Evolutionary conservation across 2,329 filamentous ascomycete species (phyloP).

Genomic region (Ambrosiella xylebori): DNA sequence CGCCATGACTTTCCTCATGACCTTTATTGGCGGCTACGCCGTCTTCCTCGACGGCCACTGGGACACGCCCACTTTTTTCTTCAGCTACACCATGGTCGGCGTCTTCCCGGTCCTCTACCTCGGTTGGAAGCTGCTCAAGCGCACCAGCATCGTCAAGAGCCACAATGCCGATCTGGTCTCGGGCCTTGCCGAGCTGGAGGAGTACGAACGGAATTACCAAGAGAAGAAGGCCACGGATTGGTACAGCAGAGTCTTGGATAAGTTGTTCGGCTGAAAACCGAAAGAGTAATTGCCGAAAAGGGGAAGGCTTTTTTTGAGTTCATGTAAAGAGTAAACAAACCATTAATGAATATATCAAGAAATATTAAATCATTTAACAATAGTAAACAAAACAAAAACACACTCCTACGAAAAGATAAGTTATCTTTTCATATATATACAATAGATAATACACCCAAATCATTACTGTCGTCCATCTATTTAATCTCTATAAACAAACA

Average conservation of each 20-base stretch:
- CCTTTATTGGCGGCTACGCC: constrained; percentile 57
- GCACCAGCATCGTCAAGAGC: constrained; percentile 29
- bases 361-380: no score
- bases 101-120: constrained; percentile 53
- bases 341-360: no score
- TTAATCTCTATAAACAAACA: no score
- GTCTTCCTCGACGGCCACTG: constrained; percentile 53
- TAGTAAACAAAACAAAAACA: no score
- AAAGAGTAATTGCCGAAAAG: no score
- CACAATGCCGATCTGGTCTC: constrained; percentile 45
- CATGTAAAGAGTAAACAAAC: no score
- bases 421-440: no score
- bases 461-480: no score
- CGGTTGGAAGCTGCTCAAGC: constrained; percentile 54
- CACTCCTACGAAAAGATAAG: no score
- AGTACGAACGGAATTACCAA: constrained; percentile 46
- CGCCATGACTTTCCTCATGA: constrained; percentile 48
- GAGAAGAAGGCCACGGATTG: constrained; percentile 20
- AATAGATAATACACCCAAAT: no score
- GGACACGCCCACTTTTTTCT: constrained; percentile 54
- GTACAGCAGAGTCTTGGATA: constrained; percentile 33
- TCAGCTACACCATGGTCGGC: constrained; percentile 60
- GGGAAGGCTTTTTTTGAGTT: no score
- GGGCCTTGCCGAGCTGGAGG: constrained; percentile 48
- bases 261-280: constrained; percentile 31